phyloP scores from a whole-genome alignment of 768 basidiomycete genomes.

The Phlegmacium glaucopus region DNA sequence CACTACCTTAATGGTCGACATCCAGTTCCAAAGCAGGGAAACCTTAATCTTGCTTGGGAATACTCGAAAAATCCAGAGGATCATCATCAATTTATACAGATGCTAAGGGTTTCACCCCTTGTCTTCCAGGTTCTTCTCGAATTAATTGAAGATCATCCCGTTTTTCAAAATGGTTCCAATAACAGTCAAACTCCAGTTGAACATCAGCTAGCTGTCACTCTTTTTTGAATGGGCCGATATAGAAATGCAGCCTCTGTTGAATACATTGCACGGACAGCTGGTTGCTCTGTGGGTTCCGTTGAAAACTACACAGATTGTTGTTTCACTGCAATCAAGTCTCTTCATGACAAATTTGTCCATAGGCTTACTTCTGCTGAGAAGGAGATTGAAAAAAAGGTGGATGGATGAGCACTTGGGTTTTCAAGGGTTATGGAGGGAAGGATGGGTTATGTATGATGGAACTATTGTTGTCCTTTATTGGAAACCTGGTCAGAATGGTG shows the following conservation, averaged over 20 bases:
- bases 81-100: slow-evolving; percentile 19
- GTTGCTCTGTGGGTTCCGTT: slow-evolving; percentile 12
- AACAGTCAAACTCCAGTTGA: slow-evolving; percentile 11
- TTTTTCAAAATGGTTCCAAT: slow-evolving; percentile 26
- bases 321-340: slow-evolving; percentile 23
- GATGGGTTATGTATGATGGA: slow-evolving; percentile 32
- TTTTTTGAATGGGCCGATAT: slow-evolving; percentile 12
- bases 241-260: slow-evolving; percentile 12
- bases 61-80: slow-evolving; percentile 10
- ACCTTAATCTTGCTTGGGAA: not conserved
- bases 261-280: slow-evolving; percentile 7
- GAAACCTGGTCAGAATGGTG: slow-evolving; percentile 26
- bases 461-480: slow-evolving; percentile 24
- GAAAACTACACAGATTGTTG: slow-evolving; percentile 23
- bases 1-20: not conserved
- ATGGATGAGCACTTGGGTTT: slow-evolving; percentile 29
- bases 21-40: not conserved
- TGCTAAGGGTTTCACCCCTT: slow-evolving; percentile 23
- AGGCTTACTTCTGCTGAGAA: slow-evolving; percentile 26
- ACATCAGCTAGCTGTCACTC: slow-evolving; percentile 12
- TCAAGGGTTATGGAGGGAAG: slow-evolving; percentile 28
- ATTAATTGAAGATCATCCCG: slow-evolving; percentile 24
- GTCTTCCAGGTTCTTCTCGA: slow-evolving; percentile 21
- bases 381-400: slow-evolving; percentile 30
- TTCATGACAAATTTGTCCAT: slow-evolving; percentile 26